Percentiles rank a stretch among this genome's conserved stretches.
Conservation (phyloP, 164 flowering plant species). For the Sextonia rubra region DNA sequence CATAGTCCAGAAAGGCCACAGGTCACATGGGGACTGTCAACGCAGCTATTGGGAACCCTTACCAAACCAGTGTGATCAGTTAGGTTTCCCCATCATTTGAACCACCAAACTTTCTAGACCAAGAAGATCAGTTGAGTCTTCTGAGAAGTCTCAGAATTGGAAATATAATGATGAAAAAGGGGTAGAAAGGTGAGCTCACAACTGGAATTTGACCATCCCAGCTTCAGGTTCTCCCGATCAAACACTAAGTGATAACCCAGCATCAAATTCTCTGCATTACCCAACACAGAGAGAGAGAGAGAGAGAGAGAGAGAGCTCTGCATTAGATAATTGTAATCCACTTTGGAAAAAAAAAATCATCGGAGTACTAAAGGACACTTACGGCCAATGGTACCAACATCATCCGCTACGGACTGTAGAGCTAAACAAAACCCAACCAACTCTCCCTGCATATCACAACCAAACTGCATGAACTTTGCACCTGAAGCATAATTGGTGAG, state of each 20-base stretch:
- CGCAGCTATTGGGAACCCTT: too few species aligned
- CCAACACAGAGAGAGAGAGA: too few species aligned
- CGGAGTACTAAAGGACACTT: slow-evolving; percentile 9
- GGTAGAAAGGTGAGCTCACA: slow-evolving; percentile 52
- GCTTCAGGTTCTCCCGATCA: slow-evolving; percentile 71
- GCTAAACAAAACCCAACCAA: slow-evolving; percentile 75
- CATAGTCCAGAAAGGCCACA: too few species aligned
- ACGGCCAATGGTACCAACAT: slow-evolving; percentile 80
- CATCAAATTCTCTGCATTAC: slow-evolving; percentile 83
- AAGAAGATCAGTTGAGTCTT: neutral
- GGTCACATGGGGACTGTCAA: too few species aligned
- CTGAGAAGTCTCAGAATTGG: neutral
- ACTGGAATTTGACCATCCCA: slow-evolving; percentile 80
- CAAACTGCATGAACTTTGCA: too few species aligned
- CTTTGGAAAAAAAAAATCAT: neutral
- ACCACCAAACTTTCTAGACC: neutral
- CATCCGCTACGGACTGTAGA: slow-evolving; percentile 46
- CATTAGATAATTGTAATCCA: slow-evolving; percentile 17
- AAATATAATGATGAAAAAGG: neutral
- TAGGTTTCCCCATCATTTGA: neutral
- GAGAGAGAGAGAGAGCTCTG: too few species aligned
- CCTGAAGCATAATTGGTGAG: too few species aligned
- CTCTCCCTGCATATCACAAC: slow-evolving; percentile 43
- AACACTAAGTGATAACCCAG: slow-evolving; percentile 79
- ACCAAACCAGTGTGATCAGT: neutral